A percentile compares a stretch with the other conserved stretches of the same genome.
Evolutionary conservation across 1,284 basidiomycete genomes (phyloP).

Genomic region (Malassezia brasiliensis): DNA sequence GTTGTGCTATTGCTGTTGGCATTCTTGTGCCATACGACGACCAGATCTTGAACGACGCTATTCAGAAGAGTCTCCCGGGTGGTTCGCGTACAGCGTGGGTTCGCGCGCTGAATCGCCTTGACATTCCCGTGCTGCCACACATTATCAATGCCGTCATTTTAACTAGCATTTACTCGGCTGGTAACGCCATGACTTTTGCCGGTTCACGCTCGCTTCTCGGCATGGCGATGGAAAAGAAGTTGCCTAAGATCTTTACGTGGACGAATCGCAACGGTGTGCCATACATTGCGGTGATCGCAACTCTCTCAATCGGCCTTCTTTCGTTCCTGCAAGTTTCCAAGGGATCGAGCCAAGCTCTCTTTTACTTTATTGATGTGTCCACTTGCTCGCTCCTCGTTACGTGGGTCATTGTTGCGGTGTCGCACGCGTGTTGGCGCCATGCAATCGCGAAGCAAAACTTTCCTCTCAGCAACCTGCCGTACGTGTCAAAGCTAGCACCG

Average conservation of each 20-base stretch:
- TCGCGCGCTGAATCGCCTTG: neutral
- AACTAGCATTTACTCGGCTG: conserved; percentile 71
- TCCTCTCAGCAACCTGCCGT: neutral
- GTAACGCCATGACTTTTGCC: conserved; percentile 70
- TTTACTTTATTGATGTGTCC: conserved; percentile 55
- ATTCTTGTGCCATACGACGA: conserved; percentile 36
- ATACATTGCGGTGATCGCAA: neutral
- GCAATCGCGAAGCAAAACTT: neutral
- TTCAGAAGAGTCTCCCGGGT: neutral
- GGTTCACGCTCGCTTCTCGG: conserved; percentile 66
- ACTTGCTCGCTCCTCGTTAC: conserved; percentile 50
- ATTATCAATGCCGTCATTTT: conserved; percentile 67
- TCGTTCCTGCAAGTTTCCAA: conserved; percentile 56
- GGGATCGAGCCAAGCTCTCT: conserved; percentile 56
- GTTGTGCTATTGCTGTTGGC: conserved; percentile 50
- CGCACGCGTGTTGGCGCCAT: neutral
- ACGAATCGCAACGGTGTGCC: neutral
- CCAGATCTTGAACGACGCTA: conserved; percentile 14
- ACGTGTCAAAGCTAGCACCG: neutral
- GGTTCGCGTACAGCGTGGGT: neutral
- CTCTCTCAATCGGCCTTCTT: conserved; percentile 50
- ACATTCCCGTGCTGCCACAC: conserved; percentile 19
- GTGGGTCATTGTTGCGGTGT: neutral
- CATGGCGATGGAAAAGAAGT: conserved; percentile 64
- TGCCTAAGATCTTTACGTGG: conserved; percentile 51